Evolutionary conservation across 345 rosid species (phyloP), one percentile per base, ranked within the genome.

Genomic region (Gossypium herbaceum): DNA sequence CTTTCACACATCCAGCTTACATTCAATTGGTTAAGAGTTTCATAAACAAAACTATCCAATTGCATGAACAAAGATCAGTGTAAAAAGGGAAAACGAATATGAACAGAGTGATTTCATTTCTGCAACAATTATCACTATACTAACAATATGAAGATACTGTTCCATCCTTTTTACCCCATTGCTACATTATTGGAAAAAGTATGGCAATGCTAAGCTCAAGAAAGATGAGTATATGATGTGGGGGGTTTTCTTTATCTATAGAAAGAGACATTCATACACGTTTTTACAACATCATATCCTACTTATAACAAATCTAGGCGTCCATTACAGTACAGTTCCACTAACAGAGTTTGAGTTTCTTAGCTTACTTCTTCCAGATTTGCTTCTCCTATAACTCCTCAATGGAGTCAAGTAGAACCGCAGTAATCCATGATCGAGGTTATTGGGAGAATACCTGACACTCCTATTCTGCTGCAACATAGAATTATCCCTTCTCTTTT

Each of bases 371-470:
- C 81, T 88, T 69, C 92, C 84, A 19, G 94, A 83, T 81, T 84
- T 85, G 86, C 85, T 88, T 75, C 82, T 80, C 79, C 79, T 81
- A 58, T 80, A 81, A 85, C 79, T 87, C 84, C 88, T 87, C 77
- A 72, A 66, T 24, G 97, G 94, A 2, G 90, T 87, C 86, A 88
- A 79, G 77, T 89, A 86, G 70, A 86, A 91, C 76, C 88, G 79
- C 50, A 85, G 79, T 52, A 91, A 45, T 19, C 87, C 88, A 43
- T 86, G 88, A 25, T 89, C 91, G 69, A 85, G 62, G 73, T 78
- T 79, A 51, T 80, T 85, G 16, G 84, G 86, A 13, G 85, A 79
- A 73, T 75, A 81, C 29, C 83, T 79, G 48, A 76, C 79, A 80
- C 82, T 80, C 72, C 86, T 63, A 45, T 81, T 82, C 75, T 82